Evolutionary conservation across 2,329 filamentous ascomycete species (phyloP).

Genomic region (Colletotrichum viniferum): DNA sequence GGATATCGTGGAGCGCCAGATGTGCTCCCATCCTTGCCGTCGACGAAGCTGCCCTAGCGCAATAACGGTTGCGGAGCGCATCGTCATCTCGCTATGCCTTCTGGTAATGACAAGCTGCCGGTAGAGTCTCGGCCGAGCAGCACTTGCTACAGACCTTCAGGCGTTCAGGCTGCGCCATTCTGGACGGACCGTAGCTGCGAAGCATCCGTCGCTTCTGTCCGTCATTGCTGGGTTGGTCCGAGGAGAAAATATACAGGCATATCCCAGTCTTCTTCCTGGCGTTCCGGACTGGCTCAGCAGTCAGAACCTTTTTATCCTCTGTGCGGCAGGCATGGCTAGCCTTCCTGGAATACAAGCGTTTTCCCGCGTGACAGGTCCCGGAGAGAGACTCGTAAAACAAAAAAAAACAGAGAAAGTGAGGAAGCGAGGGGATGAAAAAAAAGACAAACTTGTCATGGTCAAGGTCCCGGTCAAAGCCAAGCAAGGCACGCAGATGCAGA

Average conservation of each 20-base stretch:
- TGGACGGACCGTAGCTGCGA: not conserved
- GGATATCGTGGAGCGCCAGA: not conserved
- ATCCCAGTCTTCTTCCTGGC: not conserved
- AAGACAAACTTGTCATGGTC: conserved; percentile 9
- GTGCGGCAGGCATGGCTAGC: conserved; percentile 13
- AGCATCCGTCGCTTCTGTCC: conserved; percentile 8
- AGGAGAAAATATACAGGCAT: not conserved
- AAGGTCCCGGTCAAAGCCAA: conserved; percentile 13
- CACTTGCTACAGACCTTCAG: not conserved
- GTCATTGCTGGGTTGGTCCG: conserved; percentile 5
- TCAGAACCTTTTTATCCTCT: not conserved
- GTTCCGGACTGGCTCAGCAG: not conserved
- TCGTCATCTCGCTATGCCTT: conserved; percentile 7
- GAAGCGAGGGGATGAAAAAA: not conserved
- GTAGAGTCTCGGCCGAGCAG: conserved; percentile 16
- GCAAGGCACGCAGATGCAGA: not conserved
- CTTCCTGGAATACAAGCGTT: not conserved
- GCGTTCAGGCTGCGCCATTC: not conserved
- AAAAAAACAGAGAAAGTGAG: not conserved
- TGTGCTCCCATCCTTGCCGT: conserved; percentile 2
- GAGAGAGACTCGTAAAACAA: not conserved
- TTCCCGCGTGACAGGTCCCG: conserved; percentile 2
- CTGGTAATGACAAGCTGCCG: not conserved
- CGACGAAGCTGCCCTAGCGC: conserved; percentile 1
- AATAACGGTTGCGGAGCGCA: conserved; percentile 12